These are phyloP conservation scores for Stachybotrys elegans DNA, from an alignment of 2,329 filamentous ascomycete genomes.

Conservation along the genomic window DNA sequence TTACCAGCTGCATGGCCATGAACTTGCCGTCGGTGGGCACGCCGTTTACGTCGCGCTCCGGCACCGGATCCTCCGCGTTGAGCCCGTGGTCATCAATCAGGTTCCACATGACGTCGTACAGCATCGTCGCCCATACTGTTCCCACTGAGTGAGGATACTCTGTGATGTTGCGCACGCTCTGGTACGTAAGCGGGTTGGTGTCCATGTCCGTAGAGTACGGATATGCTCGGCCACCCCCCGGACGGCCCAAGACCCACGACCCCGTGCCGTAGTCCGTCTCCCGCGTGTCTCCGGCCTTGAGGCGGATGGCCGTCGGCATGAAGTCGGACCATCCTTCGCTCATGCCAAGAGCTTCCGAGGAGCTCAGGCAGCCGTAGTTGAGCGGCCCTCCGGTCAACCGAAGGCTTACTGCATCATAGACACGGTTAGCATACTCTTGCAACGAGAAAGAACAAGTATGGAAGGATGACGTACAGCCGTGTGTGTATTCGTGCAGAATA, in stretches of 20 bases:
- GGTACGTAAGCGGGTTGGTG: slow-evolving; percentile 48
- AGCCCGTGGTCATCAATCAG: slow-evolving; percentile 46
- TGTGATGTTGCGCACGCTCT: slow-evolving; percentile 29
- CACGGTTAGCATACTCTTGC: slow-evolving; percentile 3
- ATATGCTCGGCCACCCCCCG: slow-evolving; percentile 41
- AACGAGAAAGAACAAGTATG: neutral
- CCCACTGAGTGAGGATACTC: slow-evolving; percentile 38
- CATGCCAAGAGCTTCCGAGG: slow-evolving; percentile 48
- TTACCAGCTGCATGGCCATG: slow-evolving; percentile 41
- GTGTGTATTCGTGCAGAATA: slow-evolving; percentile 55
- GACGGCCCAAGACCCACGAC: slow-evolving; percentile 40
- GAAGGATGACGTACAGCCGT: slow-evolving; percentile 33
- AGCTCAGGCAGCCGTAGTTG: slow-evolving; percentile 43
- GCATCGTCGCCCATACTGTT: slow-evolving; percentile 46
- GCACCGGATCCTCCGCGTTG: slow-evolving; percentile 30
- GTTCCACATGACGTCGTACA: slow-evolving; percentile 50
- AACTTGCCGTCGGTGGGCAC: slow-evolving; percentile 43
- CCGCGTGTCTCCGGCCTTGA: slow-evolving; percentile 40
- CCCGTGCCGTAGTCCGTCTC: slow-evolving; percentile 42
- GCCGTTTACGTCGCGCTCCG: slow-evolving; percentile 33
- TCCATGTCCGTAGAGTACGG: slow-evolving; percentile 45
- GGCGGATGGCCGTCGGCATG: slow-evolving; percentile 44
- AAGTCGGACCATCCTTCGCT: slow-evolving; percentile 56
- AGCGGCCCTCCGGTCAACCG: slow-evolving; percentile 54
- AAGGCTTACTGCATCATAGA: slow-evolving; percentile 37